These are phyloP conservation scores for Candida ipomoeae DNA, from an alignment of 805 yeast species.

Conservation along the genomic window DNA sequence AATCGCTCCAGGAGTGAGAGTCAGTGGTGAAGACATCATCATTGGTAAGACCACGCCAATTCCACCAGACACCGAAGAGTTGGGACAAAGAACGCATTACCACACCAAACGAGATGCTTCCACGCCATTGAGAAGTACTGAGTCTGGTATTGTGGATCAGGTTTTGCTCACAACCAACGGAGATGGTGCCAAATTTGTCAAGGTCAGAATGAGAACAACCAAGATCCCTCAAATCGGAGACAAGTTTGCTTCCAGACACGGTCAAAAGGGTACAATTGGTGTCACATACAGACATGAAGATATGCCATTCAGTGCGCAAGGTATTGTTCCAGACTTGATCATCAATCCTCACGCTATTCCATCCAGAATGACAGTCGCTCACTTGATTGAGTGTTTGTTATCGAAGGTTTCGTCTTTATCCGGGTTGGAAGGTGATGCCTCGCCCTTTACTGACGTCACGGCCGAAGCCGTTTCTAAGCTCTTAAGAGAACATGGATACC, in stretches of 20 bases:
- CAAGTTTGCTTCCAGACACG: constrained; percentile 98
- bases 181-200: constrained; percentile 95
- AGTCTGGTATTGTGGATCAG: constrained; percentile 97
- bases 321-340: constrained; percentile 94
- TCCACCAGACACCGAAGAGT: constrained; percentile 98
- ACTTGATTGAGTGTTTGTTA: constrained; percentile 94
- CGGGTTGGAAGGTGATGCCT: constrained; percentile 98
- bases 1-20: constrained; percentile 97
- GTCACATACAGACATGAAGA: constrained; percentile 97
- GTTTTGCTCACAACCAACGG: constrained; percentile 95
- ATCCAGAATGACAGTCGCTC: constrained; percentile 99
- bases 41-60: constrained; percentile 99
- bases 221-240: constrained; percentile 99
- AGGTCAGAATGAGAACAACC: constrained; percentile 98
- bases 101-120: constrained; percentile 99
- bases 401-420: constrained; percentile 92
- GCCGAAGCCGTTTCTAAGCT: constrained; percentile 94
- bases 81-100: constrained; percentile 97
- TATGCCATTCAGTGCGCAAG: constrained; percentile 96
- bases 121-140: constrained; percentile 94
- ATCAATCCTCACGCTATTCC: constrained; percentile 99
- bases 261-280: constrained; percentile 99
- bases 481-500: constrained; percentile 93
- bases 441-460: constrained; percentile 97
- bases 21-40: constrained; percentile 97